Percentiles rank a stretch among this genome's conserved stretches.
Evolutionary conservation across 2,329 filamentous ascomycete genomes (phyloP).

Genomic region (Calonectria pteridis): DNA sequence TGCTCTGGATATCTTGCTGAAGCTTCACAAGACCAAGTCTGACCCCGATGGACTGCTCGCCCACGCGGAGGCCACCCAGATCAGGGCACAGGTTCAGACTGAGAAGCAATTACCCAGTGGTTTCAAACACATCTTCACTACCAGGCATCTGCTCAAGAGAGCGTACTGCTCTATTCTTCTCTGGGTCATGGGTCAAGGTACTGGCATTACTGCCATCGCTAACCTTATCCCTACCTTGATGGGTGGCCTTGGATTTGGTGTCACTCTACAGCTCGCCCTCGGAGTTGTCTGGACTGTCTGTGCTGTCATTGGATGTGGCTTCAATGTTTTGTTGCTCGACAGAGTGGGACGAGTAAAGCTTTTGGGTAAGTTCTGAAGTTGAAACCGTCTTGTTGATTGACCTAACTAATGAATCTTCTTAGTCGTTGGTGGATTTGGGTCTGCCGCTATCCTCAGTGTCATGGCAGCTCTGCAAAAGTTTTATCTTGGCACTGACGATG

Average conservation of each 20-base stretch:
- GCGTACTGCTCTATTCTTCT: conserved; percentile 30
- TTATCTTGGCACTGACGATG: conserved; percentile 27
- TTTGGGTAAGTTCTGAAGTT: conserved; percentile 18
- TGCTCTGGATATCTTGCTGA: conserved; percentile 37
- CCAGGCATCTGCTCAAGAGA: conserved; percentile 21
- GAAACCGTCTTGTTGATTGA: background rate
- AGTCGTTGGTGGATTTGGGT: conserved; percentile 30
- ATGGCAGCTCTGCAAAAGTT: conserved; percentile 29
- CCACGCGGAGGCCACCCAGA: conserved; percentile 31
- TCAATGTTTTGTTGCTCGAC: conserved; percentile 32
- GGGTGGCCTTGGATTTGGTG: conserved; percentile 31
- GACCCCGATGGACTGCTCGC: conserved; percentile 28
- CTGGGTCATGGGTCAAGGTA: conserved; percentile 32
- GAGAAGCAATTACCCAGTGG: conserved; percentile 27
- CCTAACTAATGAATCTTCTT: background rate
- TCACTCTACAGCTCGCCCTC: conserved; percentile 28
- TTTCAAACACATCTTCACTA: conserved; percentile 33
- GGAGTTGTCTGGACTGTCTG: conserved; percentile 32
- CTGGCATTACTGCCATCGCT: conserved; percentile 31
- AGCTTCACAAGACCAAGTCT: conserved; percentile 24
- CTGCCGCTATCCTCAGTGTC: conserved; percentile 25
- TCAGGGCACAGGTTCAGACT: conserved; percentile 29
- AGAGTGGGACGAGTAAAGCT: conserved; percentile 30
- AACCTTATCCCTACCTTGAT: conserved; percentile 29
- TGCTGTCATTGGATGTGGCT: conserved; percentile 28